Evolutionary conservation across 306 rosid species (phyloP), one percentile per base, ranked within the genome.

Genomic region (Sophora flavescens): DNA sequence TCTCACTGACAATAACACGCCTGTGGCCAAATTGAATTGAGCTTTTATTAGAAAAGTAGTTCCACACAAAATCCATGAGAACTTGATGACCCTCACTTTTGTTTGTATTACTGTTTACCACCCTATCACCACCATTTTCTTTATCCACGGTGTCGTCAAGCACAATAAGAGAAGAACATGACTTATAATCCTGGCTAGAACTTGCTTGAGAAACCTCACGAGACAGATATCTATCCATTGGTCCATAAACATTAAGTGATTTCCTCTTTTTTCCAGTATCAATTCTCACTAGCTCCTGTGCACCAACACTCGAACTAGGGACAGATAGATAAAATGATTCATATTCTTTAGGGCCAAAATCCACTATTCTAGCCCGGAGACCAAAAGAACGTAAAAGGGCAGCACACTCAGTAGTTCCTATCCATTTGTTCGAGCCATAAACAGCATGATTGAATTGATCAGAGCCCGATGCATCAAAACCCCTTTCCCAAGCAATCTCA

Each of bases 401-500:
- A 65, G 93, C 97, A 81, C 93, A 88, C 83, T 93, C 97, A 28
- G 96, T 90, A 54, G 96, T 76, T 77, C 97, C 97, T 68, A 91
- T 86, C 97, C 97, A 88, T 72, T 81, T 84, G 59, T 63, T 73
- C 35, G 75, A 73, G 73, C 98, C 98, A 84, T 87, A 90, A 72
- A 91, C 61, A 42, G 72, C 75, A 47, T 79, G 63, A 70, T 78
- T 62, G 75, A 91, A 88, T 9, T 91, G 98, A 6, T 87, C 87
- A n/a, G 90, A 80, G 47, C 97, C 97, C 59, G 72, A 68, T 68
- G 50, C 84, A 81, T 93, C 98, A 81, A 93, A 93, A 54, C 94
- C 98, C 74, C 81, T 87, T 84, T 85, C 94, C 98, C 98, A 93
- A 74, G 98, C 94, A 81, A 91, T 83, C 93, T 91, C 97, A 81